A percentile compares a stretch with the other conserved stretches of the same genome.
These are phyloP conservation scores for Plasmopara muralis DNA, from an alignment of 352 stramenopile species.

Conservation along the genomic window DNA sequence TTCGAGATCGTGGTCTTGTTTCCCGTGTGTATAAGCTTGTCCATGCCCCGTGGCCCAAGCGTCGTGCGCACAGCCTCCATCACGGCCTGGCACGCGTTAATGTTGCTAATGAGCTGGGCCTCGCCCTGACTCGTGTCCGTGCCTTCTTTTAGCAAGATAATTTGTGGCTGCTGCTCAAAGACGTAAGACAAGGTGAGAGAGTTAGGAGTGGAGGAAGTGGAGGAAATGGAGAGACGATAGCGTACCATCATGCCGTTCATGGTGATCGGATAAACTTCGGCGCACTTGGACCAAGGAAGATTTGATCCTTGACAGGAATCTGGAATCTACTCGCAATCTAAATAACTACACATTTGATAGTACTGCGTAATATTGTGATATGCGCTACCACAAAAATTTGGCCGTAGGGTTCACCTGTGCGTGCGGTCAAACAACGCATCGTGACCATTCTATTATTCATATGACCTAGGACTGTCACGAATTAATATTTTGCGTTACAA, in stretches of 20 bases:
- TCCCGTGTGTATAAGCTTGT: constrained; percentile 97
- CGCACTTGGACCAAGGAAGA: constrained; percentile 23
- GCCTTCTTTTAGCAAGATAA: constrained; percentile 98
- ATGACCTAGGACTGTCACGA: too few relatives aligned
- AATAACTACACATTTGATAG: too few relatives aligned
- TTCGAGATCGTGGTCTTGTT: constrained; percentile 97
- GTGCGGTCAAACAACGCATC: too few relatives aligned
- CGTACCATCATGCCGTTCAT: constrained; percentile 44
- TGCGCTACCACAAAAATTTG: too few relatives aligned
- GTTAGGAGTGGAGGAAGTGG: background rate
- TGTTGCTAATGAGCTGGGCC: constrained; percentile 91
- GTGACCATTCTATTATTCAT: too few relatives aligned
- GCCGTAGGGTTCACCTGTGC: too few relatives aligned
- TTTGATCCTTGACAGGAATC: constrained; percentile 17
- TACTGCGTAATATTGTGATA: too few relatives aligned
- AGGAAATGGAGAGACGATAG: background rate
- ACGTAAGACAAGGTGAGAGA: background rate
- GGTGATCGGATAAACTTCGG: constrained; percentile 7
- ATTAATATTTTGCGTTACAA: too few relatives aligned
- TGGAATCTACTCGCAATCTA: background rate
- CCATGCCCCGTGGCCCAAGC: constrained; percentile 96
- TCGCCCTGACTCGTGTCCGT: constrained; percentile 98
- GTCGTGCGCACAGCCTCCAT: constrained; percentile 97
- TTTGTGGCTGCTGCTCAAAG: constrained; percentile 86
- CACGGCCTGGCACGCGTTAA: constrained; percentile 90